phyloP scores from a whole-genome alignment of 2,329 filamentous ascomycete genomes.

The Lasiodiplodia hormozganensis region DNA sequence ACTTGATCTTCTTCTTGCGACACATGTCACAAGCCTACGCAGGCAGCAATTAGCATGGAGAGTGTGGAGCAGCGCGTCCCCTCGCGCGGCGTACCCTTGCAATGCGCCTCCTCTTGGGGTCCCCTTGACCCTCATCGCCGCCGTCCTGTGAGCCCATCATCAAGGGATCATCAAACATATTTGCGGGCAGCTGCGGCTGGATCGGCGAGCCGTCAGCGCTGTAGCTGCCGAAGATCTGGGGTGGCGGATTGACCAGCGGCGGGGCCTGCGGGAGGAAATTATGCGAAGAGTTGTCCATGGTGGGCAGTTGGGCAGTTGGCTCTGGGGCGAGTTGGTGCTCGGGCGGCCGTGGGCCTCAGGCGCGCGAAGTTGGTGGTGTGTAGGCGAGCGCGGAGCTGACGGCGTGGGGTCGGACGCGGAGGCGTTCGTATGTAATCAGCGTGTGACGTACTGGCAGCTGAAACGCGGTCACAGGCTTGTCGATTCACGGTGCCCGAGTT shows the following conservation, averaged over 20 bases:
- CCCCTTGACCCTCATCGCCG: conserved; percentile 57
- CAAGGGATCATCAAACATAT: conserved; percentile 51
- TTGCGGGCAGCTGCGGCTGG: conserved; percentile 38
- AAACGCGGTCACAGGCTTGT: conserved; percentile 23
- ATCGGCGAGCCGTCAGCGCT: conserved; percentile 46
- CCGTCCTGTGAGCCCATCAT: conserved; percentile 47
- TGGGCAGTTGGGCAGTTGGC: conserved; percentile 16
- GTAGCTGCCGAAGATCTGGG: conserved; percentile 49
- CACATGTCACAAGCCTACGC: conserved; percentile 93
- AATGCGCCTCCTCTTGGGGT: conserved; percentile 88
- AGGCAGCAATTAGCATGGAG: conserved; percentile 5
- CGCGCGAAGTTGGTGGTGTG: conserved; percentile 23
- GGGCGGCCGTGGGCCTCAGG: conserved; percentile 15
- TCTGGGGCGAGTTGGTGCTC: neutral
- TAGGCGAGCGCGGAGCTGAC: conserved; percentile 32
- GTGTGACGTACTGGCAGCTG: conserved; percentile 33
- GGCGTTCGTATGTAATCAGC: conserved; percentile 35
- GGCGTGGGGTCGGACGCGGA: conserved; percentile 19
- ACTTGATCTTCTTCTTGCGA: conserved; percentile 95
- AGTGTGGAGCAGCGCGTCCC: conserved; percentile 21
- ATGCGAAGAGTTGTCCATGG: conserved; percentile 41
- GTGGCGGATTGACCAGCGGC: conserved; percentile 48
- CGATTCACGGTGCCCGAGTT: conserved; percentile 29
- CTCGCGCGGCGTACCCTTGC: conserved; percentile 69
- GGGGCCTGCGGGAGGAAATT: conserved; percentile 38